Evolutionary conservation across 176 grass and related monocot genomes (phyloP).

Genomic region (Pontederia crassipes): DNA sequence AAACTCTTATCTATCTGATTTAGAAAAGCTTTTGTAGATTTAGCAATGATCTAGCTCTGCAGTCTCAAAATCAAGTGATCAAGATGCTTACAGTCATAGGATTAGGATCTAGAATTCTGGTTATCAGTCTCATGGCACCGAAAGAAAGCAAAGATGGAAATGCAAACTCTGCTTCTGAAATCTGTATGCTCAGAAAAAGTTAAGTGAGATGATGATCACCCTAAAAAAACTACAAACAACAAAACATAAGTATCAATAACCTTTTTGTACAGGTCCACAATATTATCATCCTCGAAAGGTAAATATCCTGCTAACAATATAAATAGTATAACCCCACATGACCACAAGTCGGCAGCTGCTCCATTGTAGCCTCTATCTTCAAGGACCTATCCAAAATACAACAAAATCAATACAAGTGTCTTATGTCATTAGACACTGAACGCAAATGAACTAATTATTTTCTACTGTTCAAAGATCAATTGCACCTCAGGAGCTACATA

Average conservation of each 20-base stretch:
- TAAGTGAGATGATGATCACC: neutral
- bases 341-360: slow-evolving; percentile 84
- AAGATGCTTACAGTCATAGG: slow-evolving; percentile 52
- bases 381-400: slow-evolving; percentile 39
- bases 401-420: neutral
- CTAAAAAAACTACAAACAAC: neutral
- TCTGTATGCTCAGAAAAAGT: slow-evolving; percentile 29
- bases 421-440: neutral
- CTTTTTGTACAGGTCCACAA: slow-evolving; percentile 78
- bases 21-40: neutral
- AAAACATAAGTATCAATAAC: slow-evolving; percentile 20
- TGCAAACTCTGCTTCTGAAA: slow-evolving; percentile 60
- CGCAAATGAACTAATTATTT: neutral
- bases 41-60: neutral
- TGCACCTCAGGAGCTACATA: slow-evolving; percentile 92
- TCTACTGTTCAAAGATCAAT: neutral
- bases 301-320: slow-evolving; percentile 75
- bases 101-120: slow-evolving; percentile 76
- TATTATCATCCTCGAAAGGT: slow-evolving; percentile 84
- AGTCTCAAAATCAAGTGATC: neutral
- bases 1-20: neutral
- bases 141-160: slow-evolving; percentile 80
- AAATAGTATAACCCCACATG: slow-evolving; percentile 89
- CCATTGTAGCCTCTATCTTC: slow-evolving; percentile 92
- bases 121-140: slow-evolving; percentile 70